Evolutionary conservation across 2,329 filamentous ascomycete species (phyloP), one percentile per base, ranked within the genome.

Genomic region (Pezicula carpinea): DNA sequence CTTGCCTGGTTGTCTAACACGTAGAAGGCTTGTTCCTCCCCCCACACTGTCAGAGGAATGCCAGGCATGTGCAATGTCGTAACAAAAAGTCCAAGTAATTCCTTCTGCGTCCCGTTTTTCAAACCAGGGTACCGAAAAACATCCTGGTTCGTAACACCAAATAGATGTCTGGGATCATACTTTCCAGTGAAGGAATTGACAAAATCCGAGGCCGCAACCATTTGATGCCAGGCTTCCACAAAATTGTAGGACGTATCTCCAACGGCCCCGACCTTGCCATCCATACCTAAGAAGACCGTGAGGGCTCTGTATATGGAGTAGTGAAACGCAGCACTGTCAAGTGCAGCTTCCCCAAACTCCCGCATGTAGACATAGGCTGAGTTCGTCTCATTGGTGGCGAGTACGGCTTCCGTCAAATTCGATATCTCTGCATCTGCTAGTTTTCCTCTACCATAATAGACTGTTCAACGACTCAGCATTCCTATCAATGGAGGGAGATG

Each of bases 1-100:
- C 67, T 66, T 6, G 80, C 80, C 1, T 80, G 82, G 50, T 77
- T 82, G 57, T 85, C 81, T 3, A 84, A 65, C 1, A 82, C 66
- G 55, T 84, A 84, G 52, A 80, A 81, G 0, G 74, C 76, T 62
- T 85, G 81, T 58, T 85, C 81, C 59, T 85, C 81, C 15, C 81
- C 81, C 75, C 78, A 85, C 14, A 77, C 68, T 18, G 81, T 63
- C 18, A 80, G 60, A 2, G 81, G 77, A 23, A 82, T 79, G 11
- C 80, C 80, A 0, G 80, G 80, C 59, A 83, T 69, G 41, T 80
- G 66, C 39, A 83, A 59, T 0, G 78, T 79, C 1, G 76, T 78
- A 39, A 83, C 71, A 55, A 80, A 83, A 15, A 75, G 67, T 7
- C 72, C 80, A 5, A 83, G 63, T 6, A 82, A 64, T 58, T 79